Percentiles rank a stretch among this genome's conserved stretches.
These are phyloP conservation scores for Penicillium parvum DNA, from an alignment of 495 filamentous ascomycete species.

Conservation along the genomic window DNA sequence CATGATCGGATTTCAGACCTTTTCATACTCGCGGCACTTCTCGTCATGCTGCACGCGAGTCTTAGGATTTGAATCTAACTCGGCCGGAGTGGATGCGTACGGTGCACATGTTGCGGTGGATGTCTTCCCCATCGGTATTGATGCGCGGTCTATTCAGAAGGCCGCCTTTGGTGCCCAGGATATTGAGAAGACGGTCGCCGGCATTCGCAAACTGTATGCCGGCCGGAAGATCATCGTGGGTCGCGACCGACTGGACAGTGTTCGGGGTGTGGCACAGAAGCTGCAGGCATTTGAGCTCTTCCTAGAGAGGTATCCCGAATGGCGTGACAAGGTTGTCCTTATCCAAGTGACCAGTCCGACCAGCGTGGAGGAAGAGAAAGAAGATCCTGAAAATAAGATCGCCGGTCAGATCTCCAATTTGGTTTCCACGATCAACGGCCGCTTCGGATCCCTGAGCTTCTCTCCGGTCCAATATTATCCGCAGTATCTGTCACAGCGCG, in stretches of 20 bases:
- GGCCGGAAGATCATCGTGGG: conserved; percentile 91
- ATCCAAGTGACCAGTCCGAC: conserved; percentile 93
- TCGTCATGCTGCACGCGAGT: conserved; percentile 86
- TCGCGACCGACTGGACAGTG: conserved; percentile 85
- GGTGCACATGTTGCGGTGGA: conserved; percentile 83
- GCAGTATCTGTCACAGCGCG: conserved; percentile 77
- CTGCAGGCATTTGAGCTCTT: conserved; percentile 89
- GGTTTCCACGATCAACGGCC: conserved; percentile 84
- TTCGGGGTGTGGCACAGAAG: conserved; percentile 88
- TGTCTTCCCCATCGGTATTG: conserved; percentile 88
- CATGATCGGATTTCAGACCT: conserved; percentile 89
- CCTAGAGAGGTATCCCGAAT: conserved; percentile 79
- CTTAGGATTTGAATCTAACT: conserved; percentile 74
- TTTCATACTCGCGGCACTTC: conserved; percentile 88
- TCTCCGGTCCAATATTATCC: conserved; percentile 89
- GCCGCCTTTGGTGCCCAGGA: conserved; percentile 63
- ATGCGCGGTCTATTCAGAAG: conserved; percentile 65
- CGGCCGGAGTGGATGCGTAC: conserved; percentile 80
- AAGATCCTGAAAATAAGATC: conserved; percentile 64
- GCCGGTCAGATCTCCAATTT: conserved; percentile 81
- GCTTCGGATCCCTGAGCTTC: conserved; percentile 78
- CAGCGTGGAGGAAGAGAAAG: conserved; percentile 65
- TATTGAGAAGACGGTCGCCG: conserved; percentile 61
- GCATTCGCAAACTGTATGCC: conserved; percentile 65
- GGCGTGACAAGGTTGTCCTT: conserved; percentile 85